A percentile compares a stretch with the other conserved stretches of the same genome.
phyloP scores from a whole-genome alignment of 139 green algal genomes.

The Tetraselmis chui region DNA sequence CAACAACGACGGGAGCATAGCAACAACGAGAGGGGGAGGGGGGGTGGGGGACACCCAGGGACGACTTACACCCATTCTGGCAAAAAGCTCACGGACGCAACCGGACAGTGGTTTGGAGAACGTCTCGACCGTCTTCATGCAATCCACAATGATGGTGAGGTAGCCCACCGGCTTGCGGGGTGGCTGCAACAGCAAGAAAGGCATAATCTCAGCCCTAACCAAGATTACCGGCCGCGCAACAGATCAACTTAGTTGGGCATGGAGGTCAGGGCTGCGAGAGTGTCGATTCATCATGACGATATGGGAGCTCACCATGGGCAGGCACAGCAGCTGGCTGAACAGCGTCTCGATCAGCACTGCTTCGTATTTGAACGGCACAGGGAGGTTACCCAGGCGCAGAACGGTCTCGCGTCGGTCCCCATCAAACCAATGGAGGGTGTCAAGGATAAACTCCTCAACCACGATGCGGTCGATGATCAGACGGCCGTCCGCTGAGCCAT shows the following conservation, averaged over 20 bases:
- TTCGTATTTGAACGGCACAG: conserved; percentile 49
- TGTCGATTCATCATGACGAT: too few relatives aligned
- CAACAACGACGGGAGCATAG: too few relatives aligned
- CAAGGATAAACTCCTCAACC: conserved; percentile 71
- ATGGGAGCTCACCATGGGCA: conserved; percentile 39
- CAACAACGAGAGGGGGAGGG: too few relatives aligned
- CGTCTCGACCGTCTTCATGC: conserved; percentile 19
- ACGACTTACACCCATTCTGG: background rate
- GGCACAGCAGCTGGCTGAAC: conserved; percentile 75
- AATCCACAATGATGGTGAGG: conserved; percentile 61
- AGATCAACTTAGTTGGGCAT: too few relatives aligned
- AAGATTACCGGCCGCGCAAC: too few relatives aligned
- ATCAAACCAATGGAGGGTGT: conserved; percentile 41
- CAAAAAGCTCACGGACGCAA: conserved; percentile 21
- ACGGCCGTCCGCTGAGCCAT: conserved; percentile 23
- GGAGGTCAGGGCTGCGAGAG: too few relatives aligned
- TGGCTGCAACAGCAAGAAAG: too few relatives aligned
- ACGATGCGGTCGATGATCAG: conserved; percentile 63
- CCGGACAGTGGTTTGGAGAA: conserved; percentile 23
- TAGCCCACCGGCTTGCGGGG: conserved; percentile 73
- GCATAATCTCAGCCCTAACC: too few relatives aligned
- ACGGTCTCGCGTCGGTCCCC: background rate
- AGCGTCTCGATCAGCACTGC: conserved; percentile 71
- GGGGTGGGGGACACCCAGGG: too few relatives aligned
- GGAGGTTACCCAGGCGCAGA: conserved; percentile 22